Percentiles rank a stretch among this genome's conserved stretches.
Evolutionary conservation across 1,284 basidiomycete species (phyloP).

Genomic region (Sparassis latifolia): DNA sequence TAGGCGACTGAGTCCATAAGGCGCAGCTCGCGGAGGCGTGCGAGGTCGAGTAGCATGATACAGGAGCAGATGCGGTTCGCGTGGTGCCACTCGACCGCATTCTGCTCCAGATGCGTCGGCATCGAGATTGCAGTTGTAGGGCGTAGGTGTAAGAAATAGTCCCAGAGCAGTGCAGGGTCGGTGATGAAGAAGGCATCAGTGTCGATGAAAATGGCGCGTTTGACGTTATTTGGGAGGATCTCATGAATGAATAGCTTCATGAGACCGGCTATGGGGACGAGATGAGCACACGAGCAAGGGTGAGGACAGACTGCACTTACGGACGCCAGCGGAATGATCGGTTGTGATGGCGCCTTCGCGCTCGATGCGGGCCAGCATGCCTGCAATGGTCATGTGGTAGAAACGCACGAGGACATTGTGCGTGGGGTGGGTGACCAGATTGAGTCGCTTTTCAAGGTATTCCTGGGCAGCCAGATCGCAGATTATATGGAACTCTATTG

Average conservation of each 20-base stretch:
- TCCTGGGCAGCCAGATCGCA: slow-evolving; percentile 36
- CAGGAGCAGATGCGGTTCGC: slow-evolving; percentile 45
- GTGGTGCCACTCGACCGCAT: slow-evolving; percentile 34
- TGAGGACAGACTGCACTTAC: slow-evolving; percentile 25
- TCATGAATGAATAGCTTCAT: slow-evolving; percentile 44
- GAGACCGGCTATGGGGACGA: slow-evolving; percentile 28
- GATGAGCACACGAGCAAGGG: neutral
- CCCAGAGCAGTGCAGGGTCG: slow-evolving; percentile 39
- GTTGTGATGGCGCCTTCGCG: slow-evolving; percentile 39
- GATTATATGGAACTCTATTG: slow-evolving; percentile 41
- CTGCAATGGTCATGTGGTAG: slow-evolving; percentile 32
- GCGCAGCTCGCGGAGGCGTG: slow-evolving; percentile 34
- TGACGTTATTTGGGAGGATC: slow-evolving; percentile 31
- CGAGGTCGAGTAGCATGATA: slow-evolving; percentile 43
- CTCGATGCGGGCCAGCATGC: slow-evolving; percentile 35
- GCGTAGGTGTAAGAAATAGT: slow-evolving; percentile 29
- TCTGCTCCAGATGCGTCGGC: slow-evolving; percentile 37
- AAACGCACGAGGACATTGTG: slow-evolving; percentile 33
- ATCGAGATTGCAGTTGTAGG: slow-evolving; percentile 34
- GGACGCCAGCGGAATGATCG: slow-evolving; percentile 40
- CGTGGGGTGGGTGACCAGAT: slow-evolving; percentile 30
- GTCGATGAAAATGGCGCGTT: slow-evolving; percentile 41
- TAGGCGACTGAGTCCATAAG: slow-evolving; percentile 42
- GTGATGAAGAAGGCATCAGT: slow-evolving; percentile 44
- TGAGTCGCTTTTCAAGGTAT: slow-evolving; percentile 30